phyloP scores from a whole-genome alignment of 805 yeast genomes.

The Candida namnaoensis region DNA sequence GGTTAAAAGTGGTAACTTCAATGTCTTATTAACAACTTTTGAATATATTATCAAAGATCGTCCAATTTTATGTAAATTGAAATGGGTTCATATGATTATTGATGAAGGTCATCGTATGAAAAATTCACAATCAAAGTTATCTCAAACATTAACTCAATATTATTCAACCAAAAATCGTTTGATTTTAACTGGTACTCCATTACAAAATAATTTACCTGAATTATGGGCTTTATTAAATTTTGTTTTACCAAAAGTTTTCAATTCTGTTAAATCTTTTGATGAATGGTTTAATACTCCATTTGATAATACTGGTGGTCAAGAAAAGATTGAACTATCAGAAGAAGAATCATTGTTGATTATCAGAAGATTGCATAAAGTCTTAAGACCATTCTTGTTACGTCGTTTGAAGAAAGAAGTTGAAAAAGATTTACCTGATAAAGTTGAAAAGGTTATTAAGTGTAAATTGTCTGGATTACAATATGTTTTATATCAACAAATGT shows the following conservation, averaged over 20 bases:
- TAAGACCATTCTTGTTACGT: conserved; percentile 77
- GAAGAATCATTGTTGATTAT: conserved; percentile 79
- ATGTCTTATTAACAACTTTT: conserved; percentile 70
- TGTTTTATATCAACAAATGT: conserved; percentile 68
- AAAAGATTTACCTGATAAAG: conserved; percentile 77
- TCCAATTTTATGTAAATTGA: conserved; percentile 56
- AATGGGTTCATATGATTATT: conserved; percentile 82
- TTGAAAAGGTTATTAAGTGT: conserved; percentile 77
- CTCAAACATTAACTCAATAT: conserved; percentile 60
- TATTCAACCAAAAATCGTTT: conserved; percentile 71
- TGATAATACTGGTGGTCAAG: conserved; percentile 78
- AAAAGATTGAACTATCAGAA: conserved; percentile 72
- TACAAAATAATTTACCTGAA: conserved; percentile 79
- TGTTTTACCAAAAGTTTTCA: conserved; percentile 76
- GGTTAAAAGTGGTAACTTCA: conserved; percentile 61
- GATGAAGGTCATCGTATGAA: conserved; percentile 92
- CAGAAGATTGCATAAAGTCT: conserved; percentile 78
- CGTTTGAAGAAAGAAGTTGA: conserved; percentile 84
- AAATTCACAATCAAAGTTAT: conserved; percentile 66
- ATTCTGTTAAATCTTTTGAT: conserved; percentile 78
- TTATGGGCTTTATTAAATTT: conserved; percentile 80
- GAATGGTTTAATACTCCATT: conserved; percentile 90
- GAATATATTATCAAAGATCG: conserved; percentile 77
- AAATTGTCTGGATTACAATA: conserved; percentile 66
- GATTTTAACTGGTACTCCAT: conserved; percentile 82